Evolutionary conservation across 306 rosid genomes (phyloP), one percentile per base, ranked within the genome.

Genomic region (Prunus padus): DNA sequence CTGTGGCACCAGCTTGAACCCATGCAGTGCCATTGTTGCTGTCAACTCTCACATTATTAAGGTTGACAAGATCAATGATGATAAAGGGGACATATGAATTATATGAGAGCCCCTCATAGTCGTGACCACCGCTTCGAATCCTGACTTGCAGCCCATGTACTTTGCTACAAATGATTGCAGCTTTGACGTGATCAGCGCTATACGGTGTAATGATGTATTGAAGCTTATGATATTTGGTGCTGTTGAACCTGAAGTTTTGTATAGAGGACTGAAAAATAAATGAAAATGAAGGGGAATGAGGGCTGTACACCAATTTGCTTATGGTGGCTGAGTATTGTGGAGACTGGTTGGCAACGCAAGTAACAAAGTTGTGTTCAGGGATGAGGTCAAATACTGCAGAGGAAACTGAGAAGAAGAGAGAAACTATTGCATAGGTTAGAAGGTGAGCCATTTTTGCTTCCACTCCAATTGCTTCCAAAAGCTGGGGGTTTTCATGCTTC

Each of bases 1-100:
- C 70, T 0, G 91, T 87, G 3, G 91, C 84, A 1, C 96, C 93
- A 0, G 90, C 75, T 67, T 91, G 88, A 67, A 88, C 71, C 96
- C 93, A 88, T 8, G 93, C 96, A 0, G 81, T 87, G 64, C 74
- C 81, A 4, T 73, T 23, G 14, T 71, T 49, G 0, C 28, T 14
- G 12, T 80, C 55, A n/a, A 74, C 75, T 19, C 18, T 23, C 4
- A 80, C 30, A 2, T 18, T 5, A 12, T 69, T n/a, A 4, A 74
- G 72, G 33, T 74, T 67, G 23, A 71, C 11, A 9, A 80, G 79
- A 55, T 80, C 79, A 12, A 80, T 23, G 5, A 80, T 56, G 71
- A 62, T 42, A 23, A 45, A 80, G 10, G 79, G 79, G 3, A 6
- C 61, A 2, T 45, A 45, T 4, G 79, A 47, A 13, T n/a, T 16